Conservation (phyloP, 306 rosid genomes). For the Glycine latifolia region DNA sequence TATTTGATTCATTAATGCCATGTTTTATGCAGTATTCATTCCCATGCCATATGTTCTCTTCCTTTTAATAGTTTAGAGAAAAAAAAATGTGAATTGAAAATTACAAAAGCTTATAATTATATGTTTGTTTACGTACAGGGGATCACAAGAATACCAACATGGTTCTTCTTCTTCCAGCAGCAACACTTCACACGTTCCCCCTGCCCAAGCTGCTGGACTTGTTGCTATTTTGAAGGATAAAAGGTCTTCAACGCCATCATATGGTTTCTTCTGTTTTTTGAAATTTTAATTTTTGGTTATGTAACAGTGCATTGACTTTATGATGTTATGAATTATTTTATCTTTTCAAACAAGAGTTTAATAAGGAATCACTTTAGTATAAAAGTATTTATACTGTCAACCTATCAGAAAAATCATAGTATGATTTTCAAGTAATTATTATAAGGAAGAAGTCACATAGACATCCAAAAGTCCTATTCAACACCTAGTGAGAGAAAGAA, state of each 20-base stretch:
- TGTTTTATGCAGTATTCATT: neutral
- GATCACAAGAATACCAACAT: neutral
- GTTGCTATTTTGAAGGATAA: neutral
- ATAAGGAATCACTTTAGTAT: neutral
- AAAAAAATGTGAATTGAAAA: neutral
- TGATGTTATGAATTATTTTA: neutral
- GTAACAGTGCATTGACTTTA: neutral
- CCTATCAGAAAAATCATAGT: too few species aligned
- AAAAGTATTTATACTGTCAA: neutral
- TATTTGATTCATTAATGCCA: neutral
- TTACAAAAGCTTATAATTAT: neutral
- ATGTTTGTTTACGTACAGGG: neutral
- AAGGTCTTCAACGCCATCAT: conserved; percentile 10
- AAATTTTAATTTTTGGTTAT: neutral
- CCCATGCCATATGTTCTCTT: too few species aligned
- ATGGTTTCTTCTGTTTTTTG: conserved; percentile 1
- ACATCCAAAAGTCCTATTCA: too few species aligned
- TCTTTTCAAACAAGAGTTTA: neutral
- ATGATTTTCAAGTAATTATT: neutral
- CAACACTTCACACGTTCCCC: neutral
- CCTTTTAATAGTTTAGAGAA: neutral
- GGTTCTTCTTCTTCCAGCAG: conserved; percentile 8
- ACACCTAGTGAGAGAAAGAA: too few species aligned
- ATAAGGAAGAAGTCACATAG: too few species aligned
- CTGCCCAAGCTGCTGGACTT: neutral